These are phyloP conservation scores for Pleoardoris graminearum DNA, from an alignment of 2,329 filamentous ascomycete genomes.

Conservation along the genomic window DNA sequence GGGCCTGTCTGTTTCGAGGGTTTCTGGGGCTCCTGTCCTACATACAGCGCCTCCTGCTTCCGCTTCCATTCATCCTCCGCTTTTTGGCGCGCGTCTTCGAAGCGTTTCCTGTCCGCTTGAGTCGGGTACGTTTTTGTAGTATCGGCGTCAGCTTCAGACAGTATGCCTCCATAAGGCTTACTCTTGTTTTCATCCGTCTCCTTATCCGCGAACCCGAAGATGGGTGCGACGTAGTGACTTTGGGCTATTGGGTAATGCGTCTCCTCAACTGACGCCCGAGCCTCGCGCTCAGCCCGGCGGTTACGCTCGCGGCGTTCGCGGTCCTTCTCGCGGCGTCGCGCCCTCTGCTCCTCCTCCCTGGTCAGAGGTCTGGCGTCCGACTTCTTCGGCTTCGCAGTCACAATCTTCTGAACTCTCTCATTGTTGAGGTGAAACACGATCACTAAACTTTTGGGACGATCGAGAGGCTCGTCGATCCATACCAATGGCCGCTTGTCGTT, in stretches of 20 bases:
- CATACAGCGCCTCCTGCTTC: constrained; percentile 65
- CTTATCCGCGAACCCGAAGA: constrained; percentile 86
- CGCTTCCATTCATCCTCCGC: constrained; percentile 91
- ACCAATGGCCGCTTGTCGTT: constrained; percentile 42
- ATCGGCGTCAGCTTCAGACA: constrained; percentile 86
- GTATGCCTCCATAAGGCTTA: constrained; percentile 93
- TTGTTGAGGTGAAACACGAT: constrained; percentile 50
- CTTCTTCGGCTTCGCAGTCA: constrained; percentile 61
- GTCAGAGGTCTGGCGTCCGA: constrained; percentile 30
- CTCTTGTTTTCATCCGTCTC: constrained; percentile 87
- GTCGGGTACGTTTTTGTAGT: constrained; percentile 85
- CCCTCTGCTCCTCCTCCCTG: constrained; percentile 36
- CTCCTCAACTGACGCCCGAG: constrained; percentile 47
- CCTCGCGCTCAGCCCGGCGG: constrained; percentile 50
- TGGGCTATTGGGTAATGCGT: constrained; percentile 63
- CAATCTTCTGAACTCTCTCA: constrained; percentile 62
- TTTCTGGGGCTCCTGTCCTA: constrained; percentile 61
- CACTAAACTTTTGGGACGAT: constrained; percentile 30
- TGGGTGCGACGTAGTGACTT: constrained; percentile 73
- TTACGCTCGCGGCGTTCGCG: constrained; percentile 50
- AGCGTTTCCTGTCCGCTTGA: constrained; percentile 77
- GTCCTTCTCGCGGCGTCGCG: constrained; percentile 40
- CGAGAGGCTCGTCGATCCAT: constrained; percentile 41
- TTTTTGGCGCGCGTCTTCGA: constrained; percentile 86
- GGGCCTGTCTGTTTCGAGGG: constrained; percentile 72